Conservation (phyloP, 2,329 filamentous ascomycete genomes). For the Sporothrix sp. region DNA sequence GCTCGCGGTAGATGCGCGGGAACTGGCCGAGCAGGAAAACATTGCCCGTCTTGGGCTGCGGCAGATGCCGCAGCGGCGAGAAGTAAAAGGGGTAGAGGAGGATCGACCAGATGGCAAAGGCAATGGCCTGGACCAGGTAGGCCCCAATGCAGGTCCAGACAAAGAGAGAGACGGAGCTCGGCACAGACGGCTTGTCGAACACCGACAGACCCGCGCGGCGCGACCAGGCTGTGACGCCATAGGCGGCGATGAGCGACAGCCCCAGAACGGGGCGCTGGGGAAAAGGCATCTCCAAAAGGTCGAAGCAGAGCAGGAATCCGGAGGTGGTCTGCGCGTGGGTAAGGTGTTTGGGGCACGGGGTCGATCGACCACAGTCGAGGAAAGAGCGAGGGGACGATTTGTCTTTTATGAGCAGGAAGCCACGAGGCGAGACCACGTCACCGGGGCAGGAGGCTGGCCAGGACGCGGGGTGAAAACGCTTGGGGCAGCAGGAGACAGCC, state of each 20-base stretch:
- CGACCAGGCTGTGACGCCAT: conserved; percentile 6
- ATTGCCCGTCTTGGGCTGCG: conserved; percentile 30
- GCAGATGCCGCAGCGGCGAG: conserved; percentile 40
- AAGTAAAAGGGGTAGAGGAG: conserved; percentile 40
- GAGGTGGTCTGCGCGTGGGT: too few relatives aligned
- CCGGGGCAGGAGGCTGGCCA: not conserved
- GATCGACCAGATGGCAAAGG: conserved; percentile 32
- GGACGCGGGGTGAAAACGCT: too few relatives aligned
- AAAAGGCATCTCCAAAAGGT: too few relatives aligned
- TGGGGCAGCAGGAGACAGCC: not conserved
- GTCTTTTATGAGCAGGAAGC: not conserved
- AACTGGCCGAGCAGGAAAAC: conserved; percentile 43
- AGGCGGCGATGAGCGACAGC: conserved; percentile 10
- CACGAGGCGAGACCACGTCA: not conserved
- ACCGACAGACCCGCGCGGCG: not conserved
- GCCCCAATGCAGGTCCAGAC: conserved; percentile 25
- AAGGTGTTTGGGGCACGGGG: too few relatives aligned
- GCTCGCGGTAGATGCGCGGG: conserved; percentile 27
- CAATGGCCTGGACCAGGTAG: conserved; percentile 28
- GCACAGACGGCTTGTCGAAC: not conserved
- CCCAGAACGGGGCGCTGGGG: not conserved
- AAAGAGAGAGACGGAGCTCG: conserved; percentile 27
- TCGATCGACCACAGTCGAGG: too few relatives aligned
- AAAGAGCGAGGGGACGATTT: not conserved
- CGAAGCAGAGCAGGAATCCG: too few relatives aligned